Conservation (phyloP, 441 rosid genomes). For the Gossypium davidsonii region DNA sequence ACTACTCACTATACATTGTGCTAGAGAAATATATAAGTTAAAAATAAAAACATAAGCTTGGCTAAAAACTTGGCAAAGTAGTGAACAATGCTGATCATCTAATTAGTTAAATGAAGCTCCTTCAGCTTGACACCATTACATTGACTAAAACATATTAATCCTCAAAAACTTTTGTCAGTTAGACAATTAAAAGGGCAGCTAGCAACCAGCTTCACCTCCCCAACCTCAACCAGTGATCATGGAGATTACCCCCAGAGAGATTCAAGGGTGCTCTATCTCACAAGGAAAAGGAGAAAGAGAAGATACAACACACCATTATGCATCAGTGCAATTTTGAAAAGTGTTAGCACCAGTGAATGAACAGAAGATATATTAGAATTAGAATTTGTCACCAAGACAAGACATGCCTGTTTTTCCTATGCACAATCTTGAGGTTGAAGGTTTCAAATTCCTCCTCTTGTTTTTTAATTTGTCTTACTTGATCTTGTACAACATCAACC, state of each 20-base stretch:
- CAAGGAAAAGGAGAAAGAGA: not conserved
- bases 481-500: conserved; percentile 92
- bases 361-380: not conserved
- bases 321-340: not conserved
- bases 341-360: conserved; percentile 15
- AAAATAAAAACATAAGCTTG: not conserved
- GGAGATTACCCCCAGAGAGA: not conserved
- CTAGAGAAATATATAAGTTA: not conserved
- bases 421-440: conserved; percentile 88
- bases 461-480: conserved; percentile 87
- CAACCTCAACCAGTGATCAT: not conserved
- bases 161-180: not conserved
- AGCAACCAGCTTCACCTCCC: conserved; percentile 3
- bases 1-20: not conserved
- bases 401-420: conserved; percentile 88
- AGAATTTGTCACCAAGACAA: conserved; percentile 11
- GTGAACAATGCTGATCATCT: not conserved
- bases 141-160: conserved; percentile 1
- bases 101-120: not conserved
- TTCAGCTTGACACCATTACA: not conserved
- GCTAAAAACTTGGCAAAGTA: not conserved
- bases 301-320: not conserved
- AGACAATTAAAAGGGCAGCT: not conserved
- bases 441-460: conserved; percentile 99
- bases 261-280: not conserved